Base-by-base conservation (phyloP, 192 early-diverging fungal genomes). In the Rhizophagus sp. region DNA sequence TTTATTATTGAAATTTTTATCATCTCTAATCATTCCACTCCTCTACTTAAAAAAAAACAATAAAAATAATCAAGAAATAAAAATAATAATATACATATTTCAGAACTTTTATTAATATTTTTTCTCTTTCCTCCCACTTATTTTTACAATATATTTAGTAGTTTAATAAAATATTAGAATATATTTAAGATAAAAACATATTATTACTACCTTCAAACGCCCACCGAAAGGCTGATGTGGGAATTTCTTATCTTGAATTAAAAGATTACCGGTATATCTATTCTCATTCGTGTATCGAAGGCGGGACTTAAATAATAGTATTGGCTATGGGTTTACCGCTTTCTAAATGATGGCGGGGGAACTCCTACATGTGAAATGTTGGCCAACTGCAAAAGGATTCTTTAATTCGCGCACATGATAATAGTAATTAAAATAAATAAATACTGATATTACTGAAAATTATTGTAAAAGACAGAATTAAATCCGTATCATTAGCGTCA, bases 261-360 rank as follows among this genome's bases (percentile, higher is more conserved):
- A n/a, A n/a, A n/a, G n/a, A n/a, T n/a, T n/a, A n/a, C n/a, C n/a
- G n/a, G n/a, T n/a, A n/a, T n/a, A n/a, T n/a, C n/a, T n/a, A n/a
- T n/a, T n/a, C n/a, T n/a, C n/a, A n/a, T n/a, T n/a, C n/a, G n/a
- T n/a, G n/a, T n/a, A n/a, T n/a, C n/a, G 30, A 30, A 30, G 30
- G 30, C 30, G 30, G 30, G 1, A 30, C 30, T 1, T 1, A 30
- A 30, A 30, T 30, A 30, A 30, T 30, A 30, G 30, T 30, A 30
- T 30, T 30, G 30, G 30, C 30, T 30, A 30, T 30, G 1, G 30
- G 1, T 1, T 30, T 30, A 30, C 96, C 30, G 97, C 93, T 82
- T 96, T 74, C 98, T 90, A 34, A 96, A 96, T 79, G 97, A 95
- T 50, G 97, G 98, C 17, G 12, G 97, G 97, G 97, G 97, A 12